Conservation (phyloP, 2,329 filamentous ascomycete species). For the Pyrenochaeta sp. region DNA sequence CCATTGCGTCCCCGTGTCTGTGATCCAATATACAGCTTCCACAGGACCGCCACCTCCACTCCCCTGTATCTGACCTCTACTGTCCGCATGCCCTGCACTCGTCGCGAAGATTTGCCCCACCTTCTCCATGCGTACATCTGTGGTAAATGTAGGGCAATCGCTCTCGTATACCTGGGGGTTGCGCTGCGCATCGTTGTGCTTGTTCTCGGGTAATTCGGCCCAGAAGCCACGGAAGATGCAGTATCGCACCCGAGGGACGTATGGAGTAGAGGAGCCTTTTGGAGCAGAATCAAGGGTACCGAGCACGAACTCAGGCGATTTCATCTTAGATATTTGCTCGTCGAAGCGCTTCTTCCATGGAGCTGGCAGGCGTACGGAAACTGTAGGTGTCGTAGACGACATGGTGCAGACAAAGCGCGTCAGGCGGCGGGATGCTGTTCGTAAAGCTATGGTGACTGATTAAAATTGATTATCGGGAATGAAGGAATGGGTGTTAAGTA, state of each 20-base stretch:
- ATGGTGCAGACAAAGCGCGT: conserved; percentile 54
- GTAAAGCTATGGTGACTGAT: conserved; percentile 52
- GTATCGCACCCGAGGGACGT: conserved; percentile 70
- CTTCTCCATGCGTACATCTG: conserved; percentile 89
- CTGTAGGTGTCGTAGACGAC: conserved; percentile 54
- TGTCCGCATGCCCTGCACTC: conserved; percentile 56
- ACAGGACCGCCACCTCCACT: conserved; percentile 73
- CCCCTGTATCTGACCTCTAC: conserved; percentile 54
- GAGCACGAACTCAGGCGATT: conserved; percentile 60
- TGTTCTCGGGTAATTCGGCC: conserved; percentile 74
- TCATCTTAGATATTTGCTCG: conserved; percentile 59
- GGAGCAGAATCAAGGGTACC: conserved; percentile 58
- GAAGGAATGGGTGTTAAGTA: conserved; percentile 4
- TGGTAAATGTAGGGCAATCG: conserved; percentile 84
- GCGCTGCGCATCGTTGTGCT: conserved; percentile 73
- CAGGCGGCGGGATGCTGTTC: conserved; percentile 46
- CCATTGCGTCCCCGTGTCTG: conserved; percentile 80
- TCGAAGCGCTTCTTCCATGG: conserved; percentile 63
- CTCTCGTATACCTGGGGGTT: conserved; percentile 78
- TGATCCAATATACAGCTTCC: conserved; percentile 87
- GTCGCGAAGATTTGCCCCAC: conserved; percentile 72
- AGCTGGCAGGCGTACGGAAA: conserved; percentile 51
- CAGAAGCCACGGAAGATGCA: conserved; percentile 90
- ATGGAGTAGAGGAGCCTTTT: conserved; percentile 49
- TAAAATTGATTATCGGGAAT: background rate